phyloP scores from a whole-genome alignment of 1,284 basidiomycete genomes.

The Stygiomarasmius scandens region DNA sequence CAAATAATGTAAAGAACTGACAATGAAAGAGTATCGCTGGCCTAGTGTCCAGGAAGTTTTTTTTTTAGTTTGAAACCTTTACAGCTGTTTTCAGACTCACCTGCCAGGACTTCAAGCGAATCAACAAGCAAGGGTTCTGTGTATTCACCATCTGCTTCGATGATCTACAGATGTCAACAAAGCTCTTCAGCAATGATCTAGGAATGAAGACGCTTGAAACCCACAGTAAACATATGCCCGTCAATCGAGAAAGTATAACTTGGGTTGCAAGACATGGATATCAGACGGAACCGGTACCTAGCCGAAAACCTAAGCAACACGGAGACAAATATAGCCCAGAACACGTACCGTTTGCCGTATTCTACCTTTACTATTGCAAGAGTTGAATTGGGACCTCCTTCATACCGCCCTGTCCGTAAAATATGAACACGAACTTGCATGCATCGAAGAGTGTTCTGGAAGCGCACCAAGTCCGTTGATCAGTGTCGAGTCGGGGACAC shows the following conservation, averaged over 20 bases:
- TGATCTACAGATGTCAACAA: slow-evolving; percentile 37
- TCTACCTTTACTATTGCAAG: slow-evolving; percentile 32
- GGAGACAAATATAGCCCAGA: not conserved
- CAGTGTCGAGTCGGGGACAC: slow-evolving; percentile 33
- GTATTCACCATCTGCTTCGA: slow-evolving; percentile 55
- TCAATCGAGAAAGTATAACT: slow-evolving; percentile 44
- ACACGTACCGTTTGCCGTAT: slow-evolving; percentile 21
- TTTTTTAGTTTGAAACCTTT: too few relatives aligned
- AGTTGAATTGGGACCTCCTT: slow-evolving; percentile 23
- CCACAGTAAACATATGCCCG: slow-evolving; percentile 36
- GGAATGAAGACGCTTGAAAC: too few relatives aligned
- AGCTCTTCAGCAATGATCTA: too few relatives aligned
- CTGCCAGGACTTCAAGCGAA: slow-evolving; percentile 33
- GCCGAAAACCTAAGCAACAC: not conserved
- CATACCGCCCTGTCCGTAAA: slow-evolving; percentile 1
- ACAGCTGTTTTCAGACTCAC: too few relatives aligned
- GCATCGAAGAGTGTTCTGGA: slow-evolving; percentile 3
- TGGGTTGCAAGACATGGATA: slow-evolving; percentile 37
- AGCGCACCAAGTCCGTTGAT: slow-evolving; percentile 44
- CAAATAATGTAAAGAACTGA: slow-evolving; percentile 13
- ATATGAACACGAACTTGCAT: not conserved
- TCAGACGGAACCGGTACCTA: slow-evolving; percentile 37
- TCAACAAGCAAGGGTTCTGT: slow-evolving; percentile 43
- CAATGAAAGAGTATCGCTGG: slow-evolving; percentile 42
- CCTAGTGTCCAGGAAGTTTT: too few relatives aligned